These are phyloP conservation scores for Moricandia arvensis DNA, from an alignment of 345 rosid species.

Conservation along the genomic window DNA sequence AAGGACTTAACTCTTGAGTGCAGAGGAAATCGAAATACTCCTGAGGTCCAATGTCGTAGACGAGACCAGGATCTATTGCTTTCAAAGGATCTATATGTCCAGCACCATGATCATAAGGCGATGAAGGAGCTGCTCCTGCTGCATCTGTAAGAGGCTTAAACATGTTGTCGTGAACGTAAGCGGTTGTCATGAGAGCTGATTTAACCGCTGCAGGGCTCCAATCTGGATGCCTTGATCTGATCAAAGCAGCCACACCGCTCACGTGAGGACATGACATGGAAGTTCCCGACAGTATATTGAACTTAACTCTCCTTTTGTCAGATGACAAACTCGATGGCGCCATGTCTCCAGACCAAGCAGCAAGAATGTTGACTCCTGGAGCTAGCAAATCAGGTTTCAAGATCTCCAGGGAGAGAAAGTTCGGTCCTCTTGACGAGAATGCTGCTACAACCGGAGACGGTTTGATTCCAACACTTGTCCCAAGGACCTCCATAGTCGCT, in stretches of 20 bases:
- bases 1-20: conserved; percentile 56
- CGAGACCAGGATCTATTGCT: conserved; percentile 83
- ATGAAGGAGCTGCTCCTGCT: conserved; percentile 50
- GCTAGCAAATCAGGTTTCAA: conserved; percentile 71
- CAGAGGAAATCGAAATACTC: conserved; percentile 90
- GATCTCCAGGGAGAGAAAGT: conserved; percentile 54
- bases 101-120: conserved; percentile 74
- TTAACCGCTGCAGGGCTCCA: conserved; percentile 93
- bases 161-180: conserved; percentile 82
- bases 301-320: conserved; percentile 63
- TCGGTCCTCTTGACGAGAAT: conserved; percentile 76
- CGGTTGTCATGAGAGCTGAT: conserved; percentile 95
- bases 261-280: conserved; percentile 98
- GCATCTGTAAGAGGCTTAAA: conserved; percentile 62
- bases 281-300: conserved; percentile 86
- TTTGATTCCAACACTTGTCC: conserved; percentile 56
- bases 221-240: conserved; percentile 83
- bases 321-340: conserved; percentile 80
- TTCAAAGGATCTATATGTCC: conserved; percentile 79
- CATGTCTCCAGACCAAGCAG: conserved; percentile 65
- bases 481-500: conserved; percentile 50
- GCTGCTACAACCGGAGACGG: conserved; percentile 80
- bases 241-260: conserved; percentile 85
- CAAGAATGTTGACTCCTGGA: conserved; percentile 77
- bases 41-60: conserved; percentile 75